phyloP scores from a whole-genome alignment of 495 filamentous ascomycete genomes.

The Neurospora sp. region DNA sequence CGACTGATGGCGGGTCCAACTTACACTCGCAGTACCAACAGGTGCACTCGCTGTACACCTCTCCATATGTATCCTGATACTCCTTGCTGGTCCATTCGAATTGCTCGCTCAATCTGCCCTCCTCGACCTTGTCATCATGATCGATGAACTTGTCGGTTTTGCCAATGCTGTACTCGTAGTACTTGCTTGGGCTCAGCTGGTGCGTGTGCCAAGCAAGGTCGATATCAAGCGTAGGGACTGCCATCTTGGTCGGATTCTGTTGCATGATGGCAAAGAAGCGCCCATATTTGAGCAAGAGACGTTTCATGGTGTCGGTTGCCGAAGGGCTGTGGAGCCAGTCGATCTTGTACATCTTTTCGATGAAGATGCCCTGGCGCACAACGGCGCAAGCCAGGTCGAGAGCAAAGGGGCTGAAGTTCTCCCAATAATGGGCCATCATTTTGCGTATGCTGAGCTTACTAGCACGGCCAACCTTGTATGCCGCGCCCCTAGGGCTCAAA shows the following conservation, averaged over 20 bases:
- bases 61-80: conserved; percentile 52
- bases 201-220: conserved; percentile 77
- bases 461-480: conserved; percentile 6
- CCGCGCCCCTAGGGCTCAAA: not conserved
- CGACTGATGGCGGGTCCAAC: not conserved
- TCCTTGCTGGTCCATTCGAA: conserved; percentile 68
- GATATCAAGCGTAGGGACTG: conserved; percentile 80
- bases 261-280: conserved; percentile 61
- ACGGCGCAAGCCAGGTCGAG: conserved; percentile 72
- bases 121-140: conserved; percentile 79
- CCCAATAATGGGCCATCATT: conserved; percentile 76
- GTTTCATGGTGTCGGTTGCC: conserved; percentile 51
- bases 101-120: conserved; percentile 45
- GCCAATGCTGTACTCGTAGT: conserved; percentile 45
- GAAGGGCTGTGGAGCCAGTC: conserved; percentile 68
- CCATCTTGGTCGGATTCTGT: conserved; percentile 38
- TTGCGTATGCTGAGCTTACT: conserved; percentile 49
- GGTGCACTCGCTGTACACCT: conserved; percentile 72
- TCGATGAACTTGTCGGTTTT: conserved; percentile 51
- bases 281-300: conserved; percentile 58
- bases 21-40: conserved; percentile 81
- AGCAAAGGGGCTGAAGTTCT: conserved; percentile 59
- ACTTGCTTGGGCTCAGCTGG: conserved; percentile 52
- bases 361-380: conserved; percentile 67
- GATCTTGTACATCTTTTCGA: conserved; percentile 73